These are phyloP conservation scores for Thelonectria olida DNA, from an alignment of 2,329 filamentous ascomycete genomes.

Conservation along the genomic window DNA sequence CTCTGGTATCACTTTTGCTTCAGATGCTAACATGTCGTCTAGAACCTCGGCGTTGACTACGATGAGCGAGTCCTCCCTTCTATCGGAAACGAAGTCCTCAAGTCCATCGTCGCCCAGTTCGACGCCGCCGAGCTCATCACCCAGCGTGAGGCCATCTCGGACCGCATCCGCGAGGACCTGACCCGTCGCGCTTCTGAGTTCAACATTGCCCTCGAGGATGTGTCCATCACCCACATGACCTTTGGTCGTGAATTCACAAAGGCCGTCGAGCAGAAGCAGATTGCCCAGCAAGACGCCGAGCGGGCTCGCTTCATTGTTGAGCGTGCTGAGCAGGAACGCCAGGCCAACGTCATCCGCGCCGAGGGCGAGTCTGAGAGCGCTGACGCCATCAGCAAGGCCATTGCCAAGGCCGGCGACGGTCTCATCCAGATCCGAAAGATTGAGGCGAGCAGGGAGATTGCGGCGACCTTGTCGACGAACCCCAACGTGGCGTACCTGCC, in stretches of 20 bases:
- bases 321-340: conserved; percentile 97
- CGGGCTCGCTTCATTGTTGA: conserved; percentile 97
- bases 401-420: conserved; percentile 92
- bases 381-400: conserved; percentile 92
- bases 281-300: conserved; percentile 98
- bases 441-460: conserved; percentile 96
- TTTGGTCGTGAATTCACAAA: conserved; percentile 99
- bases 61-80: conserved; percentile 98
- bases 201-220: conserved; percentile 98
- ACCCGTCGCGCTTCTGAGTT: conserved; percentile 94
- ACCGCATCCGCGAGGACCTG: conserved; percentile 92
- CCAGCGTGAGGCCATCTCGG: conserved; percentile 94
- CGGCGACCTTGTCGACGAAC: conserved; percentile 86
- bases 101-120: conserved; percentile 98
- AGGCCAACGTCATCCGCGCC: conserved; percentile 97
- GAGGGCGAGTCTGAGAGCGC: conserved; percentile 98
- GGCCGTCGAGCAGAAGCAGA: conserved; percentile 99
- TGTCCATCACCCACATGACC: conserved; percentile 99
- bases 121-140: conserved; percentile 99
- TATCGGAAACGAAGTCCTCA: conserved; percentile 99
- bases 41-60: conserved; percentile 98
- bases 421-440: conserved; percentile 96
- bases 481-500: conserved; percentile 97
- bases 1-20: background rate
- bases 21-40: conserved; percentile 24